Base-by-base conservation (phyloP, 139 green algal species). In the Coelastrella sp. region DNA sequence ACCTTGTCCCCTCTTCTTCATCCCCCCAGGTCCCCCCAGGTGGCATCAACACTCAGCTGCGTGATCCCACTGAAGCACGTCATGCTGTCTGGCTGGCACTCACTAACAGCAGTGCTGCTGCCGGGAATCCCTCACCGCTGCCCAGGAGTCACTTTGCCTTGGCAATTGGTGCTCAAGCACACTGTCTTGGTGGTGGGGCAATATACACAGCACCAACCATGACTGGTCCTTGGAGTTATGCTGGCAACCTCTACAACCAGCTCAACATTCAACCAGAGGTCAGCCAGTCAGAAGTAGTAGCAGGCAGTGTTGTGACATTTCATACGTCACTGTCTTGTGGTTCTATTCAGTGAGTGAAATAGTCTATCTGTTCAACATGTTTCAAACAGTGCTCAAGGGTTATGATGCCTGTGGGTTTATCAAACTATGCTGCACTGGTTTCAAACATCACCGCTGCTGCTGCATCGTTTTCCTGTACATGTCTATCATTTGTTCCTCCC, bases 21-120 rank as follows among this genome's bases (percentile, higher is more conserved):
- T n/a, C n/a, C n/a, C n/a, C n/a, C n/a, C 59, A 84, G 78, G 43
- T 85, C 8, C 79, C 63, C 2, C 80, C 80, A 6, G 80, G 80
- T 25, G 80, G 80, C 13, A 86, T 25, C 35, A 86, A 86, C 80
- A 80, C 57, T 51, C 80, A 86, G 67, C 80, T 86, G 34, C 37
- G 80, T 1, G 80, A 86, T 48, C 67, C 80, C 0, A 86, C 80
- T n/a, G 78, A 84, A n/a, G 78, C 60, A 2, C 57, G 53, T 4
- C 48, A 84, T 23, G 62, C 40, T 19, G 41, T 84, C 1, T 84
- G 78, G 78, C 40, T 48, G 0, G 78, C 78, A 8, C 60, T 84
- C 3, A 84, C 78, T 30, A 41, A 38, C 19, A 64, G 2, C 53
- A 73, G 32, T 3, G 19, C 11, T 15, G 25, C 0, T 1, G n/a